These are phyloP conservation scores for Aspergillus neoniger DNA, from an alignment of 2,329 filamentous ascomycete species.

Conservation along the genomic window DNA sequence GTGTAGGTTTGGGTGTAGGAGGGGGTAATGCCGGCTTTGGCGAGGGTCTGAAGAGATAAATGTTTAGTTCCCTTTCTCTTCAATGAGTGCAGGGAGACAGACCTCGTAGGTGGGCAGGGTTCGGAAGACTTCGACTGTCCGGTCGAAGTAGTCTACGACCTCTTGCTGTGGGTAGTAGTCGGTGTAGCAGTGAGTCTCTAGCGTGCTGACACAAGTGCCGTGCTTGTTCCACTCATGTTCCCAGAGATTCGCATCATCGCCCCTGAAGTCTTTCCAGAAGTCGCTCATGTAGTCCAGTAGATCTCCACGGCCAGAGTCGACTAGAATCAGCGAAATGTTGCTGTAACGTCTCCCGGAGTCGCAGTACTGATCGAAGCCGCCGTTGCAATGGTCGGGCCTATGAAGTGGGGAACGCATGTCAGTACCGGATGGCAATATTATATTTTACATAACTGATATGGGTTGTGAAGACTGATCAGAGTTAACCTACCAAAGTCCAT, in stretches of 20 bases:
- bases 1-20: slow-evolving; percentile 59
- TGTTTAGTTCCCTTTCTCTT: slow-evolving; percentile 7
- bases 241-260: slow-evolving; percentile 68
- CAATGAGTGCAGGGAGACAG: slow-evolving; percentile 15
- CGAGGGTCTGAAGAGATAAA: slow-evolving; percentile 51
- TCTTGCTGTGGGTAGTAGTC: slow-evolving; percentile 64
- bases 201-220: slow-evolving; percentile 71
- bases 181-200: slow-evolving; percentile 67
- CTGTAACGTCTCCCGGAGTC: slow-evolving; percentile 63
- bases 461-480: background rate
- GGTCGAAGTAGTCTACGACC: slow-evolving; percentile 69
- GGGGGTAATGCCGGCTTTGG: slow-evolving; percentile 62
- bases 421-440: background rate
- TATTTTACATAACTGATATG: background rate
- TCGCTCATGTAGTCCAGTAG: slow-evolving; percentile 67
- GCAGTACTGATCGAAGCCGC: slow-evolving; percentile 68
- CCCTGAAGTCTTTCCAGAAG: slow-evolving; percentile 71
- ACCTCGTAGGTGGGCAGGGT: slow-evolving; percentile 65
- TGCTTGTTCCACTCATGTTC: slow-evolving; percentile 76
- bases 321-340: slow-evolving; percentile 66
- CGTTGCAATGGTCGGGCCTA: slow-evolving; percentile 68
- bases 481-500: slow-evolving; percentile 62
- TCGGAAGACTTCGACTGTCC: slow-evolving; percentile 66
- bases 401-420: background rate
- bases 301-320: slow-evolving; percentile 55